Evolutionary conservation across 495 filamentous ascomycete genomes (phyloP).

Genomic region (Beverwykella pulmonaria): DNA sequence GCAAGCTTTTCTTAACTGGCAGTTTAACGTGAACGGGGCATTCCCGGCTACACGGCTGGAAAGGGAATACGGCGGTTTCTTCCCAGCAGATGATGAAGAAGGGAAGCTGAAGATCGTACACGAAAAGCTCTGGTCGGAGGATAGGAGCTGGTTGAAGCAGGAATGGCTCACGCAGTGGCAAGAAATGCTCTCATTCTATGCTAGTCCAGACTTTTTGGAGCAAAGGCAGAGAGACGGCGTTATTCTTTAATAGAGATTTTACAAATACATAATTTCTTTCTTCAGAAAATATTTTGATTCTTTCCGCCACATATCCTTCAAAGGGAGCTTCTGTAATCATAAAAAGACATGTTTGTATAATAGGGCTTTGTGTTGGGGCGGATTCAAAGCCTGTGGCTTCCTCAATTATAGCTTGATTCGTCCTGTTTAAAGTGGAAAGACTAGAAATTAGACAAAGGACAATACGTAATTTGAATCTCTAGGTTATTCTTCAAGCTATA

Average conservation of each 20-base stretch:
- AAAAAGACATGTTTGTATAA: too few species aligned
- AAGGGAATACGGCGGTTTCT: constrained; percentile 9
- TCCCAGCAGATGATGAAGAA: constrained; percentile 11
- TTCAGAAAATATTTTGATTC: too few species aligned
- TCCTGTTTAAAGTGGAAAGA: too few species aligned
- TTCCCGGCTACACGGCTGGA: constrained; percentile 12
- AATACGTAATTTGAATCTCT: too few species aligned
- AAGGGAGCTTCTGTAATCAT: too few species aligned
- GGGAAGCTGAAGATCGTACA: constrained; percentile 22
- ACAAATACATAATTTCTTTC: too few species aligned
- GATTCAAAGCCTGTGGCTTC: too few species aligned
- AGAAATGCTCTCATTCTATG: constrained; percentile 19
- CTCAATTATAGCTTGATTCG: too few species aligned
- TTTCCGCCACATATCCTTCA: too few species aligned
- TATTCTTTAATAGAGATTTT: not conserved
- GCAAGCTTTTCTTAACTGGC: constrained; percentile 22
- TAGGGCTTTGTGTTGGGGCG: too few species aligned
- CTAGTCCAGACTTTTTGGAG: constrained; percentile 10
- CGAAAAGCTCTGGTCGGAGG: constrained; percentile 21
- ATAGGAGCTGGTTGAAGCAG: constrained; percentile 6
- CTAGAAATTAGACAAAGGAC: too few species aligned
- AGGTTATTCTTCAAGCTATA: too few species aligned
- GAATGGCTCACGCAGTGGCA: constrained; percentile 5
- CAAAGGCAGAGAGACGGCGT: constrained; percentile 6
- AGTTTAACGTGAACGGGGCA: constrained; percentile 14